phyloP scores from a whole-genome alignment of 805 yeast species.

The Cyberlindnera mycetangii region DNA sequence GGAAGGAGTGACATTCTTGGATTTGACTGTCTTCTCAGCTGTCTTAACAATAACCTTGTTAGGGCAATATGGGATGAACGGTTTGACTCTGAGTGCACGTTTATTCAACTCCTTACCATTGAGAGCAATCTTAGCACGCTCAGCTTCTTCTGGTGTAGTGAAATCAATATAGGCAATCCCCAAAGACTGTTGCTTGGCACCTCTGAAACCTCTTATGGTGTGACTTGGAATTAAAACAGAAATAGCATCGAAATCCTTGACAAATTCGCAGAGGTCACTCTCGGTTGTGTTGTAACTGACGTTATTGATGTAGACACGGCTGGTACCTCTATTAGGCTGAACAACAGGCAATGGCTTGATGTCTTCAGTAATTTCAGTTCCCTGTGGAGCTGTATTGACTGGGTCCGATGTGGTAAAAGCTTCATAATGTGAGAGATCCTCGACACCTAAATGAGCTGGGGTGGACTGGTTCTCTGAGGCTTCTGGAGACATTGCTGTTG shows the following conservation, averaged over 20 bases:
- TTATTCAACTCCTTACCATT: slow-evolving; percentile 56
- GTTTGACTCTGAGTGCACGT: slow-evolving; percentile 38
- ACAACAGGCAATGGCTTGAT: neutral
- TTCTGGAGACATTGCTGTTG: neutral
- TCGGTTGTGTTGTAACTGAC: slow-evolving; percentile 52
- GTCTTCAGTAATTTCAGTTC: neutral
- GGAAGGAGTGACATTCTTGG: neutral
- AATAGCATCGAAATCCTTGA: slow-evolving; percentile 40
- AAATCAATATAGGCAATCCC: slow-evolving; percentile 86
- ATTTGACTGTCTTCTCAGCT: neutral
- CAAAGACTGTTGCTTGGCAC: slow-evolving; percentile 41
- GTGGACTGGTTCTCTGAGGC: neutral
- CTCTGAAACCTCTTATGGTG: slow-evolving; percentile 45
- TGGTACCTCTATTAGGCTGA: slow-evolving; percentile 11
- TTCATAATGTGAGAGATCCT: neutral
- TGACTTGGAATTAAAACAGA: slow-evolving; percentile 53
- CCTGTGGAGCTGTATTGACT: neutral
- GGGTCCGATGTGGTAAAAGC: neutral
- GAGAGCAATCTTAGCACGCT: slow-evolving; percentile 58
- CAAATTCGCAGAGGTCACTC: slow-evolving; percentile 43
- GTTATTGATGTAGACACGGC: slow-evolving; percentile 53
- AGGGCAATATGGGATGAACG: slow-evolving; percentile 43
- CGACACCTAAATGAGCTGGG: neutral
- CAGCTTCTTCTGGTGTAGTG: slow-evolving; percentile 59
- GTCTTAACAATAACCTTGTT: slow-evolving; percentile 5